phyloP scores from a whole-genome alignment of 805 yeast species.

The Metschnikowia lachancei region DNA sequence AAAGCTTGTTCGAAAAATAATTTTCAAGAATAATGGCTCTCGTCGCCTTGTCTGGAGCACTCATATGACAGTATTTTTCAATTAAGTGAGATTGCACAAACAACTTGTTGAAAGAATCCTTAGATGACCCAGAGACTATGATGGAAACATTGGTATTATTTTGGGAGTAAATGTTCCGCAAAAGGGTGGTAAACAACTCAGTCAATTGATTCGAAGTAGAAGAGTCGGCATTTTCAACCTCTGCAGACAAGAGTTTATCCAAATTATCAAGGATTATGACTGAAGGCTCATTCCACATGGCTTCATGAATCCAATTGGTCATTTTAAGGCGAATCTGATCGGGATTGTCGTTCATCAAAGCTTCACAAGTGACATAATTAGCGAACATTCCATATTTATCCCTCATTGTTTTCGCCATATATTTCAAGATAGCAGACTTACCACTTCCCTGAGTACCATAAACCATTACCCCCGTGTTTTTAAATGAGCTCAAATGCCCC shows the following conservation, averaged over 20 bases:
- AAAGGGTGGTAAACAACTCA: slow-evolving; percentile 50
- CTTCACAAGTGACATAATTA: slow-evolving; percentile 52
- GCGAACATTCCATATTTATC: slow-evolving; percentile 43
- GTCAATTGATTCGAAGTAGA: slow-evolving; percentile 61
- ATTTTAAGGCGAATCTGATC: slow-evolving; percentile 45
- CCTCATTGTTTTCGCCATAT: slow-evolving; percentile 38
- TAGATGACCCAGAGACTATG: slow-evolving; percentile 61
- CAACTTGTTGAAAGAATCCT: slow-evolving; percentile 58
- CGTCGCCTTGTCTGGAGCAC: slow-evolving; percentile 65
- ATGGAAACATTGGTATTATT: slow-evolving; percentile 50
- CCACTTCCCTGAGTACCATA: slow-evolving; percentile 84
- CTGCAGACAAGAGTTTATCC: slow-evolving; percentile 70
- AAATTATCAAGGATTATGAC: slow-evolving; percentile 73
- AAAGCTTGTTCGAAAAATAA: slow-evolving; percentile 31
- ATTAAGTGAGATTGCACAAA: slow-evolving; percentile 68
- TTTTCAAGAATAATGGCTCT: slow-evolving; percentile 48
- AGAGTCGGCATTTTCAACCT: slow-evolving; percentile 57
- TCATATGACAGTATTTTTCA: slow-evolving; percentile 57
- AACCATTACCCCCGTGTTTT: slow-evolving; percentile 55
- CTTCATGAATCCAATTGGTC: slow-evolving; percentile 45
- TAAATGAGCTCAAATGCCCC: slow-evolving; percentile 40
- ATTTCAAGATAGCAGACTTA: slow-evolving; percentile 55
- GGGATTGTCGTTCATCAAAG: slow-evolving; percentile 53
- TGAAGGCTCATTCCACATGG: slow-evolving; percentile 77
- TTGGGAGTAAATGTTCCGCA: slow-evolving; percentile 44